These are phyloP conservation scores for Penicillium digitatum DNA, from an alignment of 2,329 filamentous ascomycete genomes.

Conservation along the genomic window DNA sequence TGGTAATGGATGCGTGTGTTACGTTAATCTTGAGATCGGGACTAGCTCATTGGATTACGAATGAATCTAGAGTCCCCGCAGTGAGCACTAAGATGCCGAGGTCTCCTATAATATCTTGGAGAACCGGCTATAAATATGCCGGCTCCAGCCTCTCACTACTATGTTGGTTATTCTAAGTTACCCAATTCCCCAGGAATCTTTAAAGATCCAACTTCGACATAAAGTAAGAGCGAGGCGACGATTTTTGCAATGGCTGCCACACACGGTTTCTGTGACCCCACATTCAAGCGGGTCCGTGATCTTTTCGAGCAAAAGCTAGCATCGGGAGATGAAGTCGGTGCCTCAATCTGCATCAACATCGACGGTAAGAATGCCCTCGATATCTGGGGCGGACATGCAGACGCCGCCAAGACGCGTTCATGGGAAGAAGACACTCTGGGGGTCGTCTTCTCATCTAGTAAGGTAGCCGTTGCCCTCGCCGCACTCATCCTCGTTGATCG, in stretches of 20 bases:
- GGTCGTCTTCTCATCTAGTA: slow-evolving; percentile 28
- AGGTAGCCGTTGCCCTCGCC: slow-evolving; percentile 26
- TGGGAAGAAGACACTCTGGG: slow-evolving; percentile 36
- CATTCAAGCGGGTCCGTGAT: slow-evolving; percentile 36
- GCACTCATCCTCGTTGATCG: slow-evolving; percentile 26
- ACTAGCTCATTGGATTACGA: neutral
- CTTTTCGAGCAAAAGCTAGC: slow-evolving; percentile 37
- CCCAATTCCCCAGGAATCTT: neutral
- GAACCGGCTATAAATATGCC: neutral
- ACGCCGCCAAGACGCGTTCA: slow-evolving; percentile 30
- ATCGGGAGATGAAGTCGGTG: slow-evolving; percentile 44
- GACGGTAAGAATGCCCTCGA: slow-evolving; percentile 49
- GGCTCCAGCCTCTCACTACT: neutral
- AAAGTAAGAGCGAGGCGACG: neutral
- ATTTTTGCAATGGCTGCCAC: slow-evolving; percentile 20
- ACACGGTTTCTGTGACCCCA: slow-evolving; percentile 38
- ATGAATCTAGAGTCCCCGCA: neutral
- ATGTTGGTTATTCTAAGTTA: no score
- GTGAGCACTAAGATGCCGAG: neutral
- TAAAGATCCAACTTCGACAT: neutral
- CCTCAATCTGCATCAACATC: slow-evolving; percentile 42
- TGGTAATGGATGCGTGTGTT: neutral
- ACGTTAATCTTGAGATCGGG: neutral
- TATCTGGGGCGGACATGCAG: slow-evolving; percentile 38
- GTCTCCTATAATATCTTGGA: neutral